Evolutionary conservation across 2,329 filamentous ascomycete species (phyloP), one percentile per base, ranked within the genome.

Genomic region (Paecilomyces dactylethromorphus): DNA sequence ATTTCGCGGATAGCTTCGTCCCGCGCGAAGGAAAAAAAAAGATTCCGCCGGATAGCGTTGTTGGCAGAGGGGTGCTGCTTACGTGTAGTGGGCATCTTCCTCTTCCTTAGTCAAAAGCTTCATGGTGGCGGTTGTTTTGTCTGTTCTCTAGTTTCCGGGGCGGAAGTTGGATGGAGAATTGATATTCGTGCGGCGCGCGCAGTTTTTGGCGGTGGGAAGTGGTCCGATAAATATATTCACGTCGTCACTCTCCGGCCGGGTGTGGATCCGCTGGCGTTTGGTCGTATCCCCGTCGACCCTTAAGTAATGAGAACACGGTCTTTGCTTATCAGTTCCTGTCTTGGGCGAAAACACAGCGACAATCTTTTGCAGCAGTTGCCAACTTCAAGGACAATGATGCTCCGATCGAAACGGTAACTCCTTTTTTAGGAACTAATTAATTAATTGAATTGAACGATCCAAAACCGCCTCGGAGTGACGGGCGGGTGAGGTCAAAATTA

Each of bases 41-140:
- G 18, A 45, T 15, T n/a, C 35, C 35, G 7, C 15, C 15, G 52
- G 3, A 29, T 24, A 31, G 22, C 26, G 13, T 12, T n/a, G 31
- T 29, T 32, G 21, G 4, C 10, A 13, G 32, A 15, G 3, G 3
- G 24, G 5, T 3, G 8, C n/a, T 15, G 65, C 78, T 55, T 77
- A 86, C 84, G 81, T 79, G 84, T 95, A 96, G 83, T 97, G 92
- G 57, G 84, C 90, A 61, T 82, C 75, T 79, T 97, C 92, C 79
- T 97, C 91, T 84, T 97, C 91, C 74, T 93, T 91, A 68, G 90
- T 95, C 73, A 97, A 84, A 72, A 97, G 82, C 88, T 97, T 97
- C 94, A 97, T 99, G 63, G 55, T 82, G 76, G 67, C 64, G 65
- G 64, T 61, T 56, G 57, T 56, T 10, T 45, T 21, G 39, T n/a